Conservation (phyloP, 2,329 filamentous ascomycete genomes). For the Hirsutella thompsonii region DNA sequence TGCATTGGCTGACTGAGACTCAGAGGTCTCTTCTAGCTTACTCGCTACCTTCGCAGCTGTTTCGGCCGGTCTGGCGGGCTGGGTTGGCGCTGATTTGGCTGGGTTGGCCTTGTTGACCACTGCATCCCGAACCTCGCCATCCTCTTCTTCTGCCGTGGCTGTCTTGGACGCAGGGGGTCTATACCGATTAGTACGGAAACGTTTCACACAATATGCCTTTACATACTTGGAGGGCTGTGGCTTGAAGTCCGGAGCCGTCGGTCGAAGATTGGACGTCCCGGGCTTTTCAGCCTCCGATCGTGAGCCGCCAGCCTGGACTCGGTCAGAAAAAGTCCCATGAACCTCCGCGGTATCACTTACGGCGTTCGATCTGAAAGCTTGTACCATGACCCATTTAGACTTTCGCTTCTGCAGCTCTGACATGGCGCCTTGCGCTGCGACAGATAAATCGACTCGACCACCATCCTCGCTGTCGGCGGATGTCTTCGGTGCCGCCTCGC, state of each 20-base stretch:
- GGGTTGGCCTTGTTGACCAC: conserved; percentile 16
- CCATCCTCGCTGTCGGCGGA: conserved; percentile 37
- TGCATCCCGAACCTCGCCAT: conserved; percentile 59
- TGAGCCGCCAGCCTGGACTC: conserved; percentile 5
- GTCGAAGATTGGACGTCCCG: conserved; percentile 31
- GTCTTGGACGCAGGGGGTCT: conserved; percentile 8
- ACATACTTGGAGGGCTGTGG: conserved; percentile 30
- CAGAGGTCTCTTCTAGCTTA: conserved; percentile 12
- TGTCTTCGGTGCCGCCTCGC: conserved; percentile 40
- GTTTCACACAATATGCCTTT: conserved; percentile 8
- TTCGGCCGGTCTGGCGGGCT: conserved; percentile 19
- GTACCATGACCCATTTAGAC: conserved; percentile 59
- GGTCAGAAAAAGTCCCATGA: conserved; percentile 10
- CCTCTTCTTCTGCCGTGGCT: conserved; percentile 43
- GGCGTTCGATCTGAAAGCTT: conserved; percentile 55
- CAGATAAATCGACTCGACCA: conserved; percentile 59
- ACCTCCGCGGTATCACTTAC: conserved; percentile 26
- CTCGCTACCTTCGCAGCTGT: conserved; percentile 11
- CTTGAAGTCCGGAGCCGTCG: conserved; percentile 53
- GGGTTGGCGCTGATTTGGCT: conserved; percentile 14
- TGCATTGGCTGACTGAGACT: conserved; percentile 15
- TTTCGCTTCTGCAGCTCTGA: conserved; percentile 57
- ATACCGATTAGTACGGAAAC: conserved; percentile 6
- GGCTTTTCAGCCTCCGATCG: conserved; percentile 17
- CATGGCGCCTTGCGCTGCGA: conserved; percentile 58